A percentile compares a stretch with the other conserved stretches of the same genome.
phyloP scores from a whole-genome alignment of 805 yeast genomes.

The Candida parachauliodes region DNA sequence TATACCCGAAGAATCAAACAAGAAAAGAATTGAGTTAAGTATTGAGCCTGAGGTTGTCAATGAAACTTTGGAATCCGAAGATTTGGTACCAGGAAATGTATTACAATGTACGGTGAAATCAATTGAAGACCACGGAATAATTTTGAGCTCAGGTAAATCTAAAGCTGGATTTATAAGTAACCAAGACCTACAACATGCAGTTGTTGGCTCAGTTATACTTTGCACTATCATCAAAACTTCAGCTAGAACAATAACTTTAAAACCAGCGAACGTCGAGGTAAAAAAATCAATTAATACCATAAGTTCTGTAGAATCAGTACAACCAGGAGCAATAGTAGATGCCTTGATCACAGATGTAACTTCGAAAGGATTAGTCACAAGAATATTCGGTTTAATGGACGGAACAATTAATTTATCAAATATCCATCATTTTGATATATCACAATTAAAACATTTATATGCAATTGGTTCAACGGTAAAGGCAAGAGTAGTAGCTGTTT shows the following conservation, averaged over 20 bases:
- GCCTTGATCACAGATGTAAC: constrained; percentile 61
- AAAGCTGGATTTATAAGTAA: constrained; percentile 73
- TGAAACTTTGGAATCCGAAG: constrained; percentile 56
- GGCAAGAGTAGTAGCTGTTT: constrained; percentile 66
- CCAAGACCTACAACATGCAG: constrained; percentile 51
- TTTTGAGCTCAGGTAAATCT: constrained; percentile 63
- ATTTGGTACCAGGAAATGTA: constrained; percentile 55
- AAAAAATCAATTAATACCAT: constrained; percentile 53
- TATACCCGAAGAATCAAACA: constrained; percentile 42
- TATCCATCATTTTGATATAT: constrained; percentile 43
- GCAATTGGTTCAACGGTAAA: constrained; percentile 64
- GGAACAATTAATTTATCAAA: constrained; percentile 72
- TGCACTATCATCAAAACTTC: constrained; percentile 49
- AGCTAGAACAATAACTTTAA: constrained; percentile 58
- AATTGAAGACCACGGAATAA: constrained; percentile 89
- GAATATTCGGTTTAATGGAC: constrained; percentile 69
- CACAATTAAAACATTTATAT: constrained; percentile 56
- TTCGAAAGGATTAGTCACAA: constrained; percentile 63
- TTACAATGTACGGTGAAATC: constrained; percentile 77
- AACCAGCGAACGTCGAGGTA: constrained; percentile 41
- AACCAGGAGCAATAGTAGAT: constrained; percentile 82
- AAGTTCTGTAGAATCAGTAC: constrained; percentile 71
- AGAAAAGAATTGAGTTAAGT: constrained; percentile 65
- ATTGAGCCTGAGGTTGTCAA: constrained; percentile 76
- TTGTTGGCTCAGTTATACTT: constrained; percentile 68